phyloP scores from a whole-genome alignment of 163 green algal genomes.

The Chloroidium sp. region DNA sequence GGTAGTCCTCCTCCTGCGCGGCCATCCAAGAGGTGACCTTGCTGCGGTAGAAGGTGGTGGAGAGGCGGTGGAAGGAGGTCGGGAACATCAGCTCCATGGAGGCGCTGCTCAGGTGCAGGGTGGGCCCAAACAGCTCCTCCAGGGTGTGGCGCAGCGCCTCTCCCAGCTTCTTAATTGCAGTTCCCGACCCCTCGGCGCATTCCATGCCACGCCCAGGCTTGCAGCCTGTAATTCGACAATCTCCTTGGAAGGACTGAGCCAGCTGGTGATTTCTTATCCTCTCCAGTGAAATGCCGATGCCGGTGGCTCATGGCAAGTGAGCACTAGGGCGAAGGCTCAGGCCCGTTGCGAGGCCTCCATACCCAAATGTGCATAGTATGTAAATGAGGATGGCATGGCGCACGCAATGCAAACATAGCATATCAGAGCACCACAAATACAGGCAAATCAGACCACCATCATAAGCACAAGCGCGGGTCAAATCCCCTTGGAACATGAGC shows the following conservation, averaged over 20 bases:
- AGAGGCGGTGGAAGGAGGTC: constrained; percentile 44
- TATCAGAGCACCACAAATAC: no score
- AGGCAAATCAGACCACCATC: no score
- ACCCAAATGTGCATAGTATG: no score
- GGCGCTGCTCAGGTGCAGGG: constrained; percentile 31
- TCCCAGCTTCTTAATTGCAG: constrained; percentile 11
- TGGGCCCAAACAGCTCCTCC: constrained; percentile 31
- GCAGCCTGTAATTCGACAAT: no score
- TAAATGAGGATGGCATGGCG: no score
- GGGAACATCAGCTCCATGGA: constrained; percentile 42
- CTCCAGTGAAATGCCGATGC: not conserved
- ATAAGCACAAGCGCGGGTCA: no score
- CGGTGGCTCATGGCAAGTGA: no score
- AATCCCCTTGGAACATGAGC: no score
- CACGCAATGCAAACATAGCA: no score
- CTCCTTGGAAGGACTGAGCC: not conserved
- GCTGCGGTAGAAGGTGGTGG: constrained; percentile 59
- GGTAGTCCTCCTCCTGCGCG: constrained; percentile 65
- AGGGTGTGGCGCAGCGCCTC: constrained; percentile 28
- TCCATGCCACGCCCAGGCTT: no score
- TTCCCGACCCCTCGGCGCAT: not conserved
- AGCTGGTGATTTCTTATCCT: not conserved
- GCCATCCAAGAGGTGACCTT: constrained; percentile 76
- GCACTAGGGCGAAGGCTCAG: no score
- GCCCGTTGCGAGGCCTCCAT: no score